Conservation (phyloP, 331 rosid genomes). For the Rosa hybrid region DNA sequence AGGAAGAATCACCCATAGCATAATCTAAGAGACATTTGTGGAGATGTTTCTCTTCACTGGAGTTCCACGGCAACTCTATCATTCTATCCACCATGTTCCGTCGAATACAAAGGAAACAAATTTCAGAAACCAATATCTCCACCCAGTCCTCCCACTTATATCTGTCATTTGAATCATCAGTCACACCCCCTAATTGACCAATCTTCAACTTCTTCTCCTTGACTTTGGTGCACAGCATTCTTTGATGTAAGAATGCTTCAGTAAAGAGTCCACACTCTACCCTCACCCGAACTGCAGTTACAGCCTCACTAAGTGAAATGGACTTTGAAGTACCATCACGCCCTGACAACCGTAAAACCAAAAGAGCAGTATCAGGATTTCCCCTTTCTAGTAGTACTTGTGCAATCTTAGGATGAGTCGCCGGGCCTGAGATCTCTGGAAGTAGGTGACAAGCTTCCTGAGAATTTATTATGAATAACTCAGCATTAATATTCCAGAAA, state of each 20-base stretch:
- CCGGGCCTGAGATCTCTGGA: constrained; percentile 89
- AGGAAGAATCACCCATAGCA: constrained; percentile 63
- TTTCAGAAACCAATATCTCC: constrained; percentile 83
- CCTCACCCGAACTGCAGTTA: constrained; percentile 93
- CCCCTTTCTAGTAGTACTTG: constrained; percentile 90
- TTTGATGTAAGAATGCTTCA: constrained; percentile 94
- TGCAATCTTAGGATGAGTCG: constrained; percentile 92
- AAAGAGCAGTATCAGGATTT: constrained; percentile 84
- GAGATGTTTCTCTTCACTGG: constrained; percentile 85
- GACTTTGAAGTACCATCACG: constrained; percentile 63
- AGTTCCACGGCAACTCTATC: constrained; percentile 94
- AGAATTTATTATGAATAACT: constrained; percentile 25
- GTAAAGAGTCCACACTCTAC: constrained; percentile 96
- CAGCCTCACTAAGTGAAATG: constrained; percentile 84
- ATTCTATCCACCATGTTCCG: constrained; percentile 86
- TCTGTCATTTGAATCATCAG: constrained; percentile 44
- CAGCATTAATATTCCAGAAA: constrained; percentile 2
- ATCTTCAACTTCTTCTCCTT: constrained; percentile 58
- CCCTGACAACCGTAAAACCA: constrained; percentile 94
- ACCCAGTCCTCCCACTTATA: constrained; percentile 71
- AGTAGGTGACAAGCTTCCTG: constrained; percentile 93
- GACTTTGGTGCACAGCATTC: constrained; percentile 66
- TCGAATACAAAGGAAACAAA: constrained; percentile 93
- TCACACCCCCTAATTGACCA: constrained; percentile 43
- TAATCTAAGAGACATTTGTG: constrained; percentile 82